Evolutionary conservation across 2,329 filamentous ascomycete genomes (phyloP).

Genomic region (Aspergillus costaricaensis): DNA sequence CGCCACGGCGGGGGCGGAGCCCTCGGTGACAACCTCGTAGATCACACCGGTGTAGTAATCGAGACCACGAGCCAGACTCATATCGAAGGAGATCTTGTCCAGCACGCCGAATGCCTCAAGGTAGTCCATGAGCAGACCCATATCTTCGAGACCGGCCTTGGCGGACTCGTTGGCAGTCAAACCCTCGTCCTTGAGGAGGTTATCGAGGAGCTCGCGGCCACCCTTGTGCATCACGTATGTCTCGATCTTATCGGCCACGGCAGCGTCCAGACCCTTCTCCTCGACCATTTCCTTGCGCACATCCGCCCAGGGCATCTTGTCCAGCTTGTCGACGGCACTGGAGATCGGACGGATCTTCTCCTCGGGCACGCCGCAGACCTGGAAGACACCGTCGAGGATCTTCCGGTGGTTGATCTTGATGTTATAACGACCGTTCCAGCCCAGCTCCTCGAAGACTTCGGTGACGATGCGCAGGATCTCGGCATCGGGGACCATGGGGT

Average conservation of each 20-base stretch:
- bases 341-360: conserved; percentile 89
- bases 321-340: conserved; percentile 92
- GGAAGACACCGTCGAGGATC: conserved; percentile 88
- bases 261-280: conserved; percentile 77
- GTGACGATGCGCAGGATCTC: conserved; percentile 82
- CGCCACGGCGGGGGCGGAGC: conserved; percentile 61
- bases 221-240: conserved; percentile 80
- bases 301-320: conserved; percentile 85
- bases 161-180: conserved; percentile 72
- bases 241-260: conserved; percentile 83
- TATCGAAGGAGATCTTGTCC: conserved; percentile 79
- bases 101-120: conserved; percentile 74
- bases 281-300: conserved; percentile 92
- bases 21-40: conserved; percentile 84
- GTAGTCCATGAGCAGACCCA: conserved; percentile 78
- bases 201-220: conserved; percentile 70
- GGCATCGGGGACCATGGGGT: conserved; percentile 88
- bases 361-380: conserved; percentile 82
- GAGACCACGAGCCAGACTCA: conserved; percentile 85
- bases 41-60: conserved; percentile 85
- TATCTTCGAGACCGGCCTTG: conserved; percentile 77
- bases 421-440: conserved; percentile 72
- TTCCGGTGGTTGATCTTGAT: conserved; percentile 97
- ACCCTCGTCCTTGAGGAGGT: conserved; percentile 66
- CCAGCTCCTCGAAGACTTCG: conserved; percentile 81